A percentile compares a stretch with the other conserved stretches of the same genome.
These are phyloP conservation scores for Bjerkandera adusta DNA, from an alignment of 1,284 basidiomycete species.

Conservation along the genomic window DNA sequence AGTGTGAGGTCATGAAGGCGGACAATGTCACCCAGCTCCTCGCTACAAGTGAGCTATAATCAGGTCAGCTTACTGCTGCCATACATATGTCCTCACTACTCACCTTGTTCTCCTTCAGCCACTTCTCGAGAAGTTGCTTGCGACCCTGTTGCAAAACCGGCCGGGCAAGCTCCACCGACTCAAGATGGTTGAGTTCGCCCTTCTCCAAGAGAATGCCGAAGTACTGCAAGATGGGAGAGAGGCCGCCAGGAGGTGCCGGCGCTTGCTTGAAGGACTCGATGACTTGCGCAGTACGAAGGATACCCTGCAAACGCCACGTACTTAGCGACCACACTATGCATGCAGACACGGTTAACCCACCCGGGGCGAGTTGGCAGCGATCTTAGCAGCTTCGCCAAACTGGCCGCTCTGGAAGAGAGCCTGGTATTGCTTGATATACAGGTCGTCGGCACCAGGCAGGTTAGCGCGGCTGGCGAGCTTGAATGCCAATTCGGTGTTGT, in stretches of 20 bases:
- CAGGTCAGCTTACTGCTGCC: conserved; percentile 4
- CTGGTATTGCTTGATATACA: conserved; percentile 96
- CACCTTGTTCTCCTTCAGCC: conserved; percentile 99
- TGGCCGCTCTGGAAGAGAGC: conserved; percentile 90
- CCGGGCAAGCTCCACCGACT: conserved; percentile 94
- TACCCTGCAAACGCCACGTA: conserved; percentile 60
- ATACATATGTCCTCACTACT: conserved; percentile 6
- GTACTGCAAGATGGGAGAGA: conserved; percentile 98
- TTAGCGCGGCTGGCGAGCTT: conserved; percentile 98
- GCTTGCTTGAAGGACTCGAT: conserved; percentile 99
- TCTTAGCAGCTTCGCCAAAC: conserved; percentile 96
- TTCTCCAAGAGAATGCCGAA: conserved; percentile 98
- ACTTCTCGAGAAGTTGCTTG: conserved; percentile 98
- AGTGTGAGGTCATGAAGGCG: conserved; percentile 96
- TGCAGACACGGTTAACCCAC: conserved; percentile 37
- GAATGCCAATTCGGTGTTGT: conserved; percentile 98
- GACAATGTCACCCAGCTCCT: conserved; percentile 98
- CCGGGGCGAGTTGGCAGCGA: conserved; percentile 96
- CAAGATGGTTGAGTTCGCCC: conserved; percentile 95
- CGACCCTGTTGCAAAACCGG: conserved; percentile 96
- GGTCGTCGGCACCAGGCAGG: conserved; percentile 95
- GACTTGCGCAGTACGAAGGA: conserved; percentile 92
- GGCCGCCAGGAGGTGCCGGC: conserved; percentile 85
- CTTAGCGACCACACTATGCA: conserved; percentile 2
- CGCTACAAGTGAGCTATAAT: conserved; percentile 89